Percentiles rank a stretch among this genome's conserved stretches.
phyloP scores from a whole-genome alignment of 2,329 filamentous ascomycete genomes.

The Trichoderma semiorbis region DNA sequence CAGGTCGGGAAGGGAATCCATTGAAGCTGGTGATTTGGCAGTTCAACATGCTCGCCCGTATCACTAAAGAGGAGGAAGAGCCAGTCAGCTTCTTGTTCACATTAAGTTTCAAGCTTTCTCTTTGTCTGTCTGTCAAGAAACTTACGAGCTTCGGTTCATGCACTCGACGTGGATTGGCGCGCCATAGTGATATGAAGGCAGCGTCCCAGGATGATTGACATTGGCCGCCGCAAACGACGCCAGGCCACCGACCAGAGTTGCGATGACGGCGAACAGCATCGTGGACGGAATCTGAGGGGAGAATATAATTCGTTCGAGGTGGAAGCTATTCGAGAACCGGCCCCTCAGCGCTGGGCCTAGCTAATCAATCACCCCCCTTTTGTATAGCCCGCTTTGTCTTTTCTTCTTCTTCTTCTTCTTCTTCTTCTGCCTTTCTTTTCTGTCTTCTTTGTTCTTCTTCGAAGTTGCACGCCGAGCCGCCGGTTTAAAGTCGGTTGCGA shows the following conservation, averaged over 20 bases:
- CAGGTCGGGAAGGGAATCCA: slow-evolving; percentile 90
- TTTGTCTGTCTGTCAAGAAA: slow-evolving; percentile 19
- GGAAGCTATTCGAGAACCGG: neutral
- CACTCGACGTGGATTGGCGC: slow-evolving; percentile 67
- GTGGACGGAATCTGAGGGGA: neutral
- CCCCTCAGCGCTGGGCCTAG: neutral
- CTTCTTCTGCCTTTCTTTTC: neutral
- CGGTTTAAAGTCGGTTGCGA: neutral
- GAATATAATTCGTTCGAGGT: neutral
- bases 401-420: neutral
- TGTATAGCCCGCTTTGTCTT: neutral
- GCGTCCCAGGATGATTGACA: slow-evolving; percentile 38
- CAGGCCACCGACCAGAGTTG: slow-evolving; percentile 26
- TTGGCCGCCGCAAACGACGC: slow-evolving; percentile 28
- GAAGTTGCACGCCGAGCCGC: neutral
- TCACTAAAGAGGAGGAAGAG: slow-evolving; percentile 52
- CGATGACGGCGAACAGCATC: slow-evolving; percentile 1
- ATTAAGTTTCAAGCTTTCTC: neutral
- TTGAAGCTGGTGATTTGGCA: slow-evolving; percentile 76
- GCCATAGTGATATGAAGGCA: slow-evolving; percentile 64
- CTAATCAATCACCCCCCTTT: neutral
- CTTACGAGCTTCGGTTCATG: slow-evolving; percentile 70
- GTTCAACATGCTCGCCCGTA: slow-evolving; percentile 84
- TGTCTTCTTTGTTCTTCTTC: neutral
- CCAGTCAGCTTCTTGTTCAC: neutral